Percentiles rank a stretch among this genome's conserved stretches.
Evolutionary conservation across 1,284 basidiomycete genomes (phyloP).

Genomic region (Naganishia cerealis): DNA sequence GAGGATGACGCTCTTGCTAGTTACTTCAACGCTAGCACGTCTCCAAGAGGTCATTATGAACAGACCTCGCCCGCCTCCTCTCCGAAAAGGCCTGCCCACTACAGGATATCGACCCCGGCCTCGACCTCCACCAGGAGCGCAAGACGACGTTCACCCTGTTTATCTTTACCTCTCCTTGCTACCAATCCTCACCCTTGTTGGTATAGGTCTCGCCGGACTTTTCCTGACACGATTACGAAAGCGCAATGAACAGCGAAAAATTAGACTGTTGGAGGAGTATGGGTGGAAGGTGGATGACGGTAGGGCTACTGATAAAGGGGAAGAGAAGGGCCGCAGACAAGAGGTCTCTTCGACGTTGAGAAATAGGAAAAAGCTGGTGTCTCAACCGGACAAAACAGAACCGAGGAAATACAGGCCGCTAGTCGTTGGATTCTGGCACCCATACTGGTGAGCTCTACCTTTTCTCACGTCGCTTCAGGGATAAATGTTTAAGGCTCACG

Average conservation of each 20-base stretch:
- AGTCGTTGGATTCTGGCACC: slow-evolving; percentile 87
- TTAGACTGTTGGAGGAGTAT: slow-evolving; percentile 38
- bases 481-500: too few relatives aligned
- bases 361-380: slow-evolving; percentile 37
- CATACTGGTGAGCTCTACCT: slow-evolving; percentile 72
- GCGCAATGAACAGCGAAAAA: slow-evolving; percentile 41
- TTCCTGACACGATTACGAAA: slow-evolving; percentile 36
- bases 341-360: not conserved
- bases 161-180: slow-evolving; percentile 35
- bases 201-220: slow-evolving; percentile 35
- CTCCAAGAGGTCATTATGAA: not conserved
- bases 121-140: not conserved
- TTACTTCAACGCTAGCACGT: too few relatives aligned
- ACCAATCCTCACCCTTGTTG: slow-evolving; percentile 43
- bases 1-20: too few relatives aligned
- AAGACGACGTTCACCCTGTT: slow-evolving; percentile 14
- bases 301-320: not conserved
- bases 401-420: slow-evolving; percentile 38
- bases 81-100: slow-evolving; percentile 25
- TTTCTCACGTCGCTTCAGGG: not conserved
- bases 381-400: not conserved
- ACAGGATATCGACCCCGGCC: slow-evolving; percentile 9
- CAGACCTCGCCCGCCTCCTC: slow-evolving; percentile 15
- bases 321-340: not conserved
- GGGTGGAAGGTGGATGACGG: slow-evolving; percentile 31